A percentile compares a stretch with the other conserved stretches of the same genome.
These are phyloP conservation scores for Fistulinella prunicolor DNA, from an alignment of 768 basidiomycete genomes.

Conservation along the genomic window DNA sequence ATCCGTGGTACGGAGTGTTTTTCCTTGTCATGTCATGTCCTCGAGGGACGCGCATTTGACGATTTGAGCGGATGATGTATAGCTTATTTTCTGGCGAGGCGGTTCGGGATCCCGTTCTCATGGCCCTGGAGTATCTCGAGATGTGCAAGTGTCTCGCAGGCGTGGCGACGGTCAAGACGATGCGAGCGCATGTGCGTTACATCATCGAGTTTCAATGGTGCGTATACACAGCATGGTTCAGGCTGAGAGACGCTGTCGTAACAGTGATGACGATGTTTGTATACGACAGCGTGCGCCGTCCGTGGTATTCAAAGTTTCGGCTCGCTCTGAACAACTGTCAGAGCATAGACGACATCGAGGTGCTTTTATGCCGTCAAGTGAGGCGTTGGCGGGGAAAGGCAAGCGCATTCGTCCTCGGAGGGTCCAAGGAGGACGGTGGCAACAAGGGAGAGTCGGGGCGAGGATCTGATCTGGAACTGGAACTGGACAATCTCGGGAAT, in stretches of 20 bases:
- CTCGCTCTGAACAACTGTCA: constrained; percentile 40
- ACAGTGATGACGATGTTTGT: background rate
- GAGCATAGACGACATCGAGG: constrained; percentile 46
- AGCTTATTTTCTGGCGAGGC: constrained; percentile 55
- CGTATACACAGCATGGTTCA: too few relatives aligned
- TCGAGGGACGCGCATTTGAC: background rate
- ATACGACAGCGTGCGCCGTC: constrained; percentile 38
- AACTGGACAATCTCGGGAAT: constrained; percentile 1
- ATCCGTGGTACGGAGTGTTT: constrained; percentile 56
- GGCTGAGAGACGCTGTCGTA: background rate
- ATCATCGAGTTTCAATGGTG: constrained; percentile 70
- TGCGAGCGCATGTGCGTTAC: constrained; percentile 65
- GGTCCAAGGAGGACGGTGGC: background rate
- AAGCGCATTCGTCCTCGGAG: constrained; percentile 1
- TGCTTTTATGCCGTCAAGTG: constrained; percentile 42
- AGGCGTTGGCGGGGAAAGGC: constrained; percentile 49
- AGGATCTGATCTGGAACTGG: constrained; percentile 1
- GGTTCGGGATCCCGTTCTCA: constrained; percentile 59
- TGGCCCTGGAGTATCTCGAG: constrained; percentile 68
- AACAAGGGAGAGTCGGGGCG: constrained; percentile 1
- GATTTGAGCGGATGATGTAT: background rate
- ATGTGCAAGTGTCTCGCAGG: constrained; percentile 53
- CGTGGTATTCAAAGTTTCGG: constrained; percentile 59
- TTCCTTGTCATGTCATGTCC: too few relatives aligned
- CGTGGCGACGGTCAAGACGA: constrained; percentile 45